Conservation (phyloP, 768 basidiomycete species). For the Tricholoma terreum region DNA sequence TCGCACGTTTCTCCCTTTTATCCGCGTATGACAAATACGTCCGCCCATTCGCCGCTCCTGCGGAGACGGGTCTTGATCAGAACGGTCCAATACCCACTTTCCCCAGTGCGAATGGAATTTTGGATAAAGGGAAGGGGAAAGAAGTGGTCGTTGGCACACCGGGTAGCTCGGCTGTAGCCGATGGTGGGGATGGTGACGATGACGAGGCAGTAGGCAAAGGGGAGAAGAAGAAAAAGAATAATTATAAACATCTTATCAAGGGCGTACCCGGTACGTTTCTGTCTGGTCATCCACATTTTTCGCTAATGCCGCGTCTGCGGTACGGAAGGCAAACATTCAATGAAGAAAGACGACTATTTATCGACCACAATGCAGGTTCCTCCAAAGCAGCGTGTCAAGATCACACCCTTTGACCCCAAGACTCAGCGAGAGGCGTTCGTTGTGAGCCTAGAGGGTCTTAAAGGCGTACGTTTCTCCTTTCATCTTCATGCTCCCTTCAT, state of each 20-base stretch:
- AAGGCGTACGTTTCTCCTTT: conserved; percentile 51
- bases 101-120: conserved; percentile 17
- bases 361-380: conserved; percentile 63
- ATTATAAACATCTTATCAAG: conserved; percentile 74
- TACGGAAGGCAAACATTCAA: conserved; percentile 65
- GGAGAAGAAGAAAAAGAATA: conserved; percentile 75
- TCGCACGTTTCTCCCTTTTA: conserved; percentile 67
- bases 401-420: conserved; percentile 58
- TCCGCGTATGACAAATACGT: conserved; percentile 83
- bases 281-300: conserved; percentile 5
- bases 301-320: conserved; percentile 6
- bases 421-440: conserved; percentile 74
- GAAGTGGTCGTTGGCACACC: conserved; percentile 32
- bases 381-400: conserved; percentile 65
- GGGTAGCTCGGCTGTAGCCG: conserved; percentile 32
- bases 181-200: conserved; percentile 50
- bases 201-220: conserved; percentile 52
- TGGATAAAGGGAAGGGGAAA: conserved; percentile 52
- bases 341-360: conserved; percentile 77
- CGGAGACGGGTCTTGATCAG: conserved; percentile 25
- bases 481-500: not conserved
- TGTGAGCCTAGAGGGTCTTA: conserved; percentile 68
- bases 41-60: conserved; percentile 43
- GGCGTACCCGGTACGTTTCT: conserved; percentile 60
- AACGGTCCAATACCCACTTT: conserved; percentile 14